These are phyloP conservation scores for Chaetomium strumarium DNA, from an alignment of 2,329 filamentous ascomycete species.

Conservation along the genomic window DNA sequence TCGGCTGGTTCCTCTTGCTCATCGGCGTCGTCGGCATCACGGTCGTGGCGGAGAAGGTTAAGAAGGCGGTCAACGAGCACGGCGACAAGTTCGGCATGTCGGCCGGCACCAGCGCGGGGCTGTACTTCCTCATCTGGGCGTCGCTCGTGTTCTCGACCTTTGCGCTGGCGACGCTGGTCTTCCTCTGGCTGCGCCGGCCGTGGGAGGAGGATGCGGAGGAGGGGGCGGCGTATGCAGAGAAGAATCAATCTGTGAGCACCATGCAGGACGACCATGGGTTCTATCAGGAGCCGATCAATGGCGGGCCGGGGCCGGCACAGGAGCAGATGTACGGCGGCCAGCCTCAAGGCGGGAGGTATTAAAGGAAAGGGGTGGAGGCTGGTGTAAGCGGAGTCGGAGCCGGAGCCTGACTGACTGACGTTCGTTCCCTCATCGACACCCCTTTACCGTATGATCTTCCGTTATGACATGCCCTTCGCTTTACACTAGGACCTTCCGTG, in stretches of 20 bases:
- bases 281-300: background rate
- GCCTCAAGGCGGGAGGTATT: background rate
- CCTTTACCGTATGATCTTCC: background rate
- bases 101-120: constrained; percentile 7
- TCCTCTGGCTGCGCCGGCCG: background rate
- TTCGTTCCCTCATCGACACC: background rate
- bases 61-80: constrained; percentile 13
- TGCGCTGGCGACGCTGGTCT: constrained; percentile 1
- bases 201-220: background rate
- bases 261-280: constrained; percentile 1
- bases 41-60: constrained; percentile 11
- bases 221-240: background rate
- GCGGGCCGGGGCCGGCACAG: background rate
- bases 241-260: background rate
- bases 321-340: background rate
- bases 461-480: background rate
- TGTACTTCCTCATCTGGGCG: constrained; percentile 16
- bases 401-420: too few relatives aligned
- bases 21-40: constrained; percentile 14
- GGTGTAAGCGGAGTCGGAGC: background rate
- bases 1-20: constrained; percentile 26
- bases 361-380: too few relatives aligned
- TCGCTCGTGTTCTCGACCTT: background rate
- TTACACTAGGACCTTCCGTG: background rate
- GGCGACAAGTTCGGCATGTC: constrained; percentile 13